A percentile compares a stretch with the other conserved stretches of the same genome.
Evolutionary conservation across 2,329 filamentous ascomycete species (phyloP).

Genomic region (Colletotrichum cordylinicola): DNA sequence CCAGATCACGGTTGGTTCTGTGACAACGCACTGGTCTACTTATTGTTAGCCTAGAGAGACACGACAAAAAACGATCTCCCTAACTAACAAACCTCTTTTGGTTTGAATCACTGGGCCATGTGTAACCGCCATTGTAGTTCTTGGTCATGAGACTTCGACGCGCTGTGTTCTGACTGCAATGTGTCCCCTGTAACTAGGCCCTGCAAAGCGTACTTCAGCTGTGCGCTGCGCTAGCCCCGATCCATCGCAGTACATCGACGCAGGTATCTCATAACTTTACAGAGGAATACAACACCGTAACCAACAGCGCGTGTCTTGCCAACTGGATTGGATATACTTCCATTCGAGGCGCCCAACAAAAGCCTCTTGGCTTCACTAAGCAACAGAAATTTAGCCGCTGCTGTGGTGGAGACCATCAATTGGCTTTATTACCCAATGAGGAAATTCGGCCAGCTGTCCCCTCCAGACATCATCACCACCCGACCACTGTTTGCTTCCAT

Average conservation of each 20-base stretch:
- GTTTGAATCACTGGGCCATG: rapidly evolving
- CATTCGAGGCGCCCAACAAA: not conserved
- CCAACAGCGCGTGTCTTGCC: not conserved
- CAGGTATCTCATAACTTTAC: not conserved
- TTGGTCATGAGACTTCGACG: not conserved
- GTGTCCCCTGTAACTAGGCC: not conserved
- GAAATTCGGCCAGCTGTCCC: not conserved
- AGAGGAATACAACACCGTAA: not conserved
- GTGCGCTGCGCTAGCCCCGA: not conserved
- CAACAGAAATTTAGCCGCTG: not conserved
- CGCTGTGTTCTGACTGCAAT: not conserved
- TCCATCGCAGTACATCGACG: rapidly evolving
- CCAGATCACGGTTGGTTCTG: not conserved
- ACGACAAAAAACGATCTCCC: no score
- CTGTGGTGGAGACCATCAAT: not conserved
- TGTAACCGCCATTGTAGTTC: not conserved
- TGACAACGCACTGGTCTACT: not conserved
- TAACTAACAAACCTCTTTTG: rapidly evolving
- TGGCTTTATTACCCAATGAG: not conserved
- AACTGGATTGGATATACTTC: not conserved
- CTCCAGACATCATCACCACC: not conserved
- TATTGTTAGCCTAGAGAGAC: not conserved
- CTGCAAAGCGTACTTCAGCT: not conserved
- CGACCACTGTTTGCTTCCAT: not conserved
- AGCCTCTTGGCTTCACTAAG: not conserved